These are phyloP conservation scores for Leucoagaricus sp. DNA, from an alignment of 1,284 basidiomycete genomes.

Conservation along the genomic window DNA sequence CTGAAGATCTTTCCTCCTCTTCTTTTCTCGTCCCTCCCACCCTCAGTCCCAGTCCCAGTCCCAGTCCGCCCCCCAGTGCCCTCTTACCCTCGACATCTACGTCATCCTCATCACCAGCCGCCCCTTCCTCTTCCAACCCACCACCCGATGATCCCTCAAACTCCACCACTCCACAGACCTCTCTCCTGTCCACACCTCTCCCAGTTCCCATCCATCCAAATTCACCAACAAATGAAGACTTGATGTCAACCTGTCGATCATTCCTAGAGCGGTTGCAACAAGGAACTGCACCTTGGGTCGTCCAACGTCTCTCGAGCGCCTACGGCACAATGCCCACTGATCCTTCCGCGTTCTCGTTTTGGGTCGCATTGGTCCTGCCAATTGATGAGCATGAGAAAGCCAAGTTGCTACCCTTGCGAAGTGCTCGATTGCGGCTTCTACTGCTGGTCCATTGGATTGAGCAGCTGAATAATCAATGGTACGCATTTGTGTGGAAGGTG, in stretches of 20 bases:
- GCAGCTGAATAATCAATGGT: slow-evolving; percentile 49
- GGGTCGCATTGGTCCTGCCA: slow-evolving; percentile 92
- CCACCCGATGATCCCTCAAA: slow-evolving; percentile 13
- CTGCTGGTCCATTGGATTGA: slow-evolving; percentile 95
- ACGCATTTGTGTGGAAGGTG: slow-evolving; percentile 28
- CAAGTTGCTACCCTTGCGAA: slow-evolving; percentile 88
- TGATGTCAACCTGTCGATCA: slow-evolving; percentile 75
- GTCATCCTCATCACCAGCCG: slow-evolving; percentile 3
- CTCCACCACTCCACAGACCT: slow-evolving; percentile 1
- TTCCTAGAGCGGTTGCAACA: slow-evolving; percentile 83
- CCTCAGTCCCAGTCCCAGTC: background rate
- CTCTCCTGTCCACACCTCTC: slow-evolving; percentile 15
- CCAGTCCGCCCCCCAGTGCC: background rate
- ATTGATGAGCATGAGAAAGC: slow-evolving; percentile 95
- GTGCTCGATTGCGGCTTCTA: slow-evolving; percentile 74
- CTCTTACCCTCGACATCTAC: background rate
- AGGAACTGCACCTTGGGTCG: slow-evolving; percentile 89
- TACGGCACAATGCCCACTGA: slow-evolving; percentile 76
- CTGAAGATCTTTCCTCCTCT: slow-evolving; percentile 37
- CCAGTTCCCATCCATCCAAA: slow-evolving; percentile 8
- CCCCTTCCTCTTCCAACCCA: slow-evolving; percentile 14
- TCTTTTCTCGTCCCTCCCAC: slow-evolving; percentile 13
- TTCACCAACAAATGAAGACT: slow-evolving; percentile 57
- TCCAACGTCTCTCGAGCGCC: slow-evolving; percentile 79
- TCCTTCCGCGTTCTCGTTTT: slow-evolving; percentile 78